Evolutionary conservation across 192 early-diverging fungal genomes (phyloP).

Genomic region (Backusella liffmaniae): DNA sequence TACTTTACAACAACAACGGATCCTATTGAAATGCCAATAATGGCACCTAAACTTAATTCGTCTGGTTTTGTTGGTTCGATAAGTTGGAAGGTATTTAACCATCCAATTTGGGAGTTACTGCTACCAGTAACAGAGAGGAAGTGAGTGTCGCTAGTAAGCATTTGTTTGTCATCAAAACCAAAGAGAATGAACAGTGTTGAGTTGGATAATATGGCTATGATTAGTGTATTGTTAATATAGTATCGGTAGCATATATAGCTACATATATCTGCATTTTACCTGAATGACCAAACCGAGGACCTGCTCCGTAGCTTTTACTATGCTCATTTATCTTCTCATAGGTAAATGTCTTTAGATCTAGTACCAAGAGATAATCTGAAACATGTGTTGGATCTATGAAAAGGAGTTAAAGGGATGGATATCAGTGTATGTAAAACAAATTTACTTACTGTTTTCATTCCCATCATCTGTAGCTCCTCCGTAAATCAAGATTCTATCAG

Average conservation of each 20-base stretch:
- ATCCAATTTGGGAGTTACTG: not conserved
- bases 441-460: not conserved
- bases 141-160: not conserved
- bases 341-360: not conserved
- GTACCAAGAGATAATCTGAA: not conserved
- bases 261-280: conserved; percentile 5
- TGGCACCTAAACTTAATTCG: not conserved
- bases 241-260: not conserved
- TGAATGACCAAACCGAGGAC: conserved; percentile 9
- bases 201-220: not conserved
- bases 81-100: not conserved
- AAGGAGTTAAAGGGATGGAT: not conserved
- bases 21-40: conserved; percentile 1
- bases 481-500: conserved; percentile 2
- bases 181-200: not conserved
- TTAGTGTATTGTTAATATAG: not conserved
- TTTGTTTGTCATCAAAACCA: not conserved
- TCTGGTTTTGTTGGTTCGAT: not conserved
- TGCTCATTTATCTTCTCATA: not conserved
- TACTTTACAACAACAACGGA: not conserved
- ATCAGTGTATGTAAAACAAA: not conserved
- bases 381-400: not conserved
- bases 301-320: not conserved
- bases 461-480: conserved; percentile 6
- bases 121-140: not conserved